Base-by-base conservation (phyloP, 2,329 filamentous ascomycete species). In the Leptographium procerum region DNA sequence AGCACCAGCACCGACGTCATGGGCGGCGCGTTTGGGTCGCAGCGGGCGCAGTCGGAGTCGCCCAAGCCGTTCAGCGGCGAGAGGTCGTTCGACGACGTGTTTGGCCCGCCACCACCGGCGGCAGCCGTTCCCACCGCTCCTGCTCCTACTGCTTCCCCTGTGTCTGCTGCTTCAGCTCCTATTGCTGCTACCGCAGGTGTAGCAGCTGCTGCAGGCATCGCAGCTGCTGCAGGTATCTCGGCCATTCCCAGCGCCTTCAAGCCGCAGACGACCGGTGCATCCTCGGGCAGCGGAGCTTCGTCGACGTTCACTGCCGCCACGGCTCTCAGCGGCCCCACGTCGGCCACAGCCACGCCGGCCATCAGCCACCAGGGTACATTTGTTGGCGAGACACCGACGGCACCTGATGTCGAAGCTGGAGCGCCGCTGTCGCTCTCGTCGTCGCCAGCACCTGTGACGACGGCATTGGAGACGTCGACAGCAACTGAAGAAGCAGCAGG, bases 31-130 rank as follows among this genome's bases (percentile, higher is more conserved):
- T 83, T 82, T 61, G 69, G 74, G 33, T 73, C 78, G 13, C 74
- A 78, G 14, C 47, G 54, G 45, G 22, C 58, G 45, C 59, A 59
- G 16, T 33, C 59, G 3, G 57, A 60, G 36, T 52, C 58, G n/a
- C 56, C 78, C 13, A 66, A 72, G 47, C 73, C 74, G 64, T 73
- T 75, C 53, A 76, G 76, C 59, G 76, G 78, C 54, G 85, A 89
- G 63, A 85, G 81, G 71, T 84, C 85, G 4, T 95, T 95, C 70
- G 89, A 95, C 68, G 91, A 87, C 66, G 84, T 96, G 51, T 96
- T 95, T 70, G 90, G 90, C n/a, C n/a, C n/a, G 2, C 84, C 86
- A 19, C 65, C 72, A 43, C 69, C 74, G 14, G 72, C 81, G 40
- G 55, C 33, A 10, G 16, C 36, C n/a, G n/a, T n/a, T n/a, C n/a